phyloP scores from a whole-genome alignment of 805 yeast species.

The Debaryomyces maramus region DNA sequence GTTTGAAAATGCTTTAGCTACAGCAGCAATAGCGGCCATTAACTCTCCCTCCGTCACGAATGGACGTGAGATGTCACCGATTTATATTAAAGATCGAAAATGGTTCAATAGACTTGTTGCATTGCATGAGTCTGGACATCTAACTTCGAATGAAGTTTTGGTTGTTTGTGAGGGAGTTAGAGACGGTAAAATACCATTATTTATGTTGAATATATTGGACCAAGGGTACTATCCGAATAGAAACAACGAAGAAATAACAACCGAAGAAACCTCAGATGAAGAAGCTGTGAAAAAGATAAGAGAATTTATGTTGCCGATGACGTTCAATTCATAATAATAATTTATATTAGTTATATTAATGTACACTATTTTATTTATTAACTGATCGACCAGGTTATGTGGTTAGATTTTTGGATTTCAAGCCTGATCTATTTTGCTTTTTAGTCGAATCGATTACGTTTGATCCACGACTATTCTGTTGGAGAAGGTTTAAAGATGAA shows the following conservation, averaged over 20 bases:
- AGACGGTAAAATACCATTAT: conserved; percentile 36
- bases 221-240: conserved; percentile 27
- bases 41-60: conserved; percentile 28
- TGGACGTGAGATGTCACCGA: conserved; percentile 22
- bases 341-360: conserved; percentile 2
- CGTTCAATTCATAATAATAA: conserved; percentile 19
- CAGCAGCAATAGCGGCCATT: conserved; percentile 35
- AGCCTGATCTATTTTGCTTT: no score
- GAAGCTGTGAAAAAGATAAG: conserved; percentile 33
- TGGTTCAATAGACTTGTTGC: conserved; percentile 37
- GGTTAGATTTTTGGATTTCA: no score
- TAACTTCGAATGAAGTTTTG: conserved; percentile 32
- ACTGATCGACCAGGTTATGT: no score
- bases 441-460: no score
- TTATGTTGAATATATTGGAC: conserved; percentile 36
- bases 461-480: no score
- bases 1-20: conserved; percentile 26
- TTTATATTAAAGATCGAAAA: conserved; percentile 34
- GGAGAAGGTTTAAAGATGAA: conserved; percentile 7
- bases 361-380: no score
- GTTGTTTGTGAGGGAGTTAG: conserved; percentile 36
- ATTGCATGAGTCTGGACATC: conserved; percentile 25
- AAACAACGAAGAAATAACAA: conserved; percentile 13
- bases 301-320: conserved; percentile 37
- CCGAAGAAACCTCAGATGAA: conserved; percentile 23